Percentiles rank a stretch among this genome's conserved stretches.
phyloP scores from a whole-genome alignment of 352 stramenopile species.

The Pelagophyceae sp. region DNA sequence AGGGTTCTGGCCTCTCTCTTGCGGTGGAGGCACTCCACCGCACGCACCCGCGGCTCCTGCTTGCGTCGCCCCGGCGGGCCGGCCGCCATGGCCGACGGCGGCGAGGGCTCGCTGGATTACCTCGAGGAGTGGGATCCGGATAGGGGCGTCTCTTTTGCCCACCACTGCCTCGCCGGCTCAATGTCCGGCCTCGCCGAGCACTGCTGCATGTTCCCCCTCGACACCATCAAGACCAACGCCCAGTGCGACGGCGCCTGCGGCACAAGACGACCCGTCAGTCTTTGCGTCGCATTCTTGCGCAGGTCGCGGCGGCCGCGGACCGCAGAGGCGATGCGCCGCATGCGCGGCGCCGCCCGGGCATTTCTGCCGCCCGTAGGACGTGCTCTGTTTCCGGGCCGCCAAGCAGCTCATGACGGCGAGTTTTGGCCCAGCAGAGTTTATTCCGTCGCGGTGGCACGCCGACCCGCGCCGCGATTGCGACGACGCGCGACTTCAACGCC shows the following conservation, averaged over 20 bases:
- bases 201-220: constrained; percentile 87
- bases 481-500: too few relatives aligned
- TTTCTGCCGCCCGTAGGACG: too few relatives aligned
- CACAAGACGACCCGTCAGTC: too few relatives aligned
- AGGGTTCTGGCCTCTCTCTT: too few relatives aligned
- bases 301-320: not conserved
- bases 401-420: constrained; percentile 16
- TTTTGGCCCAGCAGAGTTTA: too few relatives aligned
- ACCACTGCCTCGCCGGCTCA: constrained; percentile 86
- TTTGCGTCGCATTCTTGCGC: too few relatives aligned
- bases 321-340: too few relatives aligned
- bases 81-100: not conserved
- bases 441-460: not conserved
- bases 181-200: constrained; percentile 92
- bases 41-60: too few relatives aligned
- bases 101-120: not conserved
- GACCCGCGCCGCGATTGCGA: constrained; percentile 3
- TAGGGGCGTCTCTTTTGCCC: constrained; percentile 71
- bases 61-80: not conserved
- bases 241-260: constrained; percentile 43
- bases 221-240: constrained; percentile 89
- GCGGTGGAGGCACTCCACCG: too few relatives aligned
- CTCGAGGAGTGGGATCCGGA: constrained; percentile 71
- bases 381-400: not conserved
- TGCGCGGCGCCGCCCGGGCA: too few relatives aligned